phyloP scores from a whole-genome alignment of 2,329 filamentous ascomycete genomes.

The Fusarium hainanense region DNA sequence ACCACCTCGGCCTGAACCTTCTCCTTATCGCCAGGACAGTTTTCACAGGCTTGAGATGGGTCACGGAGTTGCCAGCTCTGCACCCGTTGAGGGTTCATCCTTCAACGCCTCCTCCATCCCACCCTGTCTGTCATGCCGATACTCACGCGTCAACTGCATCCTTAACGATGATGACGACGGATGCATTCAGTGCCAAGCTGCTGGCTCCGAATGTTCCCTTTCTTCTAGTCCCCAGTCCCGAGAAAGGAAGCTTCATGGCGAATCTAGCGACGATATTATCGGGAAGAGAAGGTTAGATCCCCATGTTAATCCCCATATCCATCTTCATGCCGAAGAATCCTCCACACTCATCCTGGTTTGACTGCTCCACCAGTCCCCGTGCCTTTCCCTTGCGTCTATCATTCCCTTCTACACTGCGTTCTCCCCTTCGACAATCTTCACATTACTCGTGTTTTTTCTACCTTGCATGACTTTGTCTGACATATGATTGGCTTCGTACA shows the following conservation, averaged over 20 bases:
- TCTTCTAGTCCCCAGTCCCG: constrained; percentile 79
- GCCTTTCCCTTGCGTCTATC: constrained; percentile 38
- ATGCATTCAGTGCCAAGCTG: constrained; percentile 82
- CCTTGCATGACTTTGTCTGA: constrained; percentile 54
- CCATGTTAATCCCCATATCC: constrained; percentile 29
- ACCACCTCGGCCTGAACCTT: constrained; percentile 58
- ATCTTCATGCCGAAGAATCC: constrained; percentile 23
- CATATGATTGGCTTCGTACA: constrained; percentile 61
- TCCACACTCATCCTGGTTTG: constrained; percentile 36
- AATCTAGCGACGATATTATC: constrained; percentile 67
- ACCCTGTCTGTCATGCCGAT: constrained; percentile 79
- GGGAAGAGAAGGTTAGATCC: constrained; percentile 76
- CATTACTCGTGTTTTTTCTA: constrained; percentile 33
- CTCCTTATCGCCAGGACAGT: constrained; percentile 60
- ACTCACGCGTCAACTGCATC: constrained; percentile 80
- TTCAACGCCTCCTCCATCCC: constrained; percentile 57
- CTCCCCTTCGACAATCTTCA: constrained; percentile 34
- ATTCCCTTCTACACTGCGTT: constrained; percentile 32
- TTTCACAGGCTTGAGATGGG: constrained; percentile 61
- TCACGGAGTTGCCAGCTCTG: constrained; percentile 59
- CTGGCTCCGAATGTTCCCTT: constrained; percentile 83
- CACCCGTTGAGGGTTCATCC: constrained; percentile 61
- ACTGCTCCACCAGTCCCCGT: constrained; percentile 30
- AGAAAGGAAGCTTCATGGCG: constrained; percentile 80
- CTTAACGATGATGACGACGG: constrained; percentile 77